A percentile compares a stretch with the other conserved stretches of the same genome.
phyloP scores from a whole-genome alignment of 257 asterid species.

The Gentiana dahurica region DNA sequence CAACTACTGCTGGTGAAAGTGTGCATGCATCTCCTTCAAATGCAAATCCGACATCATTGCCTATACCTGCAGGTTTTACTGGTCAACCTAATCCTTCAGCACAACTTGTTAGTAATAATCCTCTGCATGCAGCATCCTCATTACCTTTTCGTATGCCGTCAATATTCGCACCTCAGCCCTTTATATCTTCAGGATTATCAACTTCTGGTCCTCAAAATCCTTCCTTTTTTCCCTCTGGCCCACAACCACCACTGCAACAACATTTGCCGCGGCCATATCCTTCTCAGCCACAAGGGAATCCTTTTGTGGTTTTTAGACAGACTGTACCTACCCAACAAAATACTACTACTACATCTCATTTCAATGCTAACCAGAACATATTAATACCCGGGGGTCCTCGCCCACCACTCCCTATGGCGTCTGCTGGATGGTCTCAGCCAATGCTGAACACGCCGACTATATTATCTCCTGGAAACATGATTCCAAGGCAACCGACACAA shows the following conservation, averaged over 20 bases:
- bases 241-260: constrained; percentile 18
- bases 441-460: constrained; percentile 22
- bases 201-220: constrained; percentile 37
- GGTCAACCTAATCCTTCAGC: constrained; percentile 24
- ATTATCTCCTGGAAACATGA: constrained; percentile 24
- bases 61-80: constrained; percentile 24
- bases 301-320: constrained; percentile 21
- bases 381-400: constrained; percentile 1
- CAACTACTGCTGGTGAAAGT: constrained; percentile 27
- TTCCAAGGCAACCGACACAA: constrained; percentile 16
- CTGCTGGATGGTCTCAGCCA: constrained; percentile 30
- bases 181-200: constrained; percentile 29
- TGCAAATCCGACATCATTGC: constrained; percentile 26
- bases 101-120: constrained; percentile 21
- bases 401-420: constrained; percentile 12
- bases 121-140: constrained; percentile 24
- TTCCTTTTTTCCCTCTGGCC: constrained; percentile 25
- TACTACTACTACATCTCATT: constrained; percentile 7
- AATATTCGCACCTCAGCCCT: constrained; percentile 37
- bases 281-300: constrained; percentile 41
- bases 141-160: constrained; percentile 32
- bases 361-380: constrained; percentile 14
- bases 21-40: constrained; percentile 19
- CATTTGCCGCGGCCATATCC: constrained; percentile 25
- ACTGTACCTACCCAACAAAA: constrained; percentile 20